phyloP scores from a whole-genome alignment of 164 flowering plant species.

The Berberis thunbergii region DNA sequence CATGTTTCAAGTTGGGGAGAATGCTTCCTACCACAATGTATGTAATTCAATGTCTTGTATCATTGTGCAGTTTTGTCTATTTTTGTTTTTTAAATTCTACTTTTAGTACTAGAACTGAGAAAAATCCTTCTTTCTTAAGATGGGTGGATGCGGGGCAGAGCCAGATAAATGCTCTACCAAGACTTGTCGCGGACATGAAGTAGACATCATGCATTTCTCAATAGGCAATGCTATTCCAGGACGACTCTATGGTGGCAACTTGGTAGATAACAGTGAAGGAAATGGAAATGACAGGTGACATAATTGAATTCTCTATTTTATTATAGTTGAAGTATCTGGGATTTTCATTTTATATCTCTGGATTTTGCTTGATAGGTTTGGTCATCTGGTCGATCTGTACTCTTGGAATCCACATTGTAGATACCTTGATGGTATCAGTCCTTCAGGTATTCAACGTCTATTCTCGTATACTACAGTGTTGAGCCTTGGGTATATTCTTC shows the following conservation, averaged over 20 bases:
- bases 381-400: constrained; percentile 86
- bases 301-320: background rate
- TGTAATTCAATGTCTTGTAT: constrained; percentile 16
- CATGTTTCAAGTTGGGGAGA: constrained; percentile 90
- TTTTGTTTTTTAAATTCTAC: background rate
- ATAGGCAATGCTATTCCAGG: constrained; percentile 53
- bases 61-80: background rate
- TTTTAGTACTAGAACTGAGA: constrained; percentile 7
- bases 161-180: constrained; percentile 32
- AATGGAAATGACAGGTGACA: constrained; percentile 67
- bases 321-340: background rate
- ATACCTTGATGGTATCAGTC: constrained; percentile 71
- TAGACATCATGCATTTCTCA: constrained; percentile 47
- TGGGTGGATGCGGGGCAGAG: constrained; percentile 40
- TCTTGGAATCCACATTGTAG: constrained; percentile 94
- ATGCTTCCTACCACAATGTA: constrained; percentile 79
- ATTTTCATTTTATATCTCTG: background rate
- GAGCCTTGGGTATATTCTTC: too few species aligned
- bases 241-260: constrained; percentile 45
- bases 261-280: constrained; percentile 31
- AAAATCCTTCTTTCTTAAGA: constrained; percentile 16
- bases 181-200: constrained; percentile 44
- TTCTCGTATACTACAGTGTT: too few species aligned
- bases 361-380: constrained; percentile 43
- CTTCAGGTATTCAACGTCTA: constrained; percentile 51